Conservation (phyloP, 75 land plant genomes). For the Selaginella tamariscina region DNA sequence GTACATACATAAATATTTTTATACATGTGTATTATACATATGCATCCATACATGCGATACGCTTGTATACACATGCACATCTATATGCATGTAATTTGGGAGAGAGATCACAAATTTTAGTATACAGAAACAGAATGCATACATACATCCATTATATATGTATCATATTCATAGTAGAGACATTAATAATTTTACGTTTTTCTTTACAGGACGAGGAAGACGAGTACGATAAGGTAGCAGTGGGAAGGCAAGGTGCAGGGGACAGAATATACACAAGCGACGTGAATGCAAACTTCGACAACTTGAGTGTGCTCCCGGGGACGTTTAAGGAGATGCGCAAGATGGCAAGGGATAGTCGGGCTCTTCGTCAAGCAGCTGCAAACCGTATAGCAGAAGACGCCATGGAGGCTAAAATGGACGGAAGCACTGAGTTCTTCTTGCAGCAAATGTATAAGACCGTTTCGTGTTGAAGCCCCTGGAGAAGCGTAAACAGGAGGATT, state of each 20-base stretch:
- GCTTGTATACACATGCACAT: too few relatives aligned
- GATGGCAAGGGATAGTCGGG: slow-evolving; percentile 49
- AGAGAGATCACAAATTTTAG: too few relatives aligned
- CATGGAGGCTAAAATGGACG: slow-evolving; percentile 22
- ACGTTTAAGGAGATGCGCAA: slow-evolving; percentile 19
- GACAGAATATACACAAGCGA: slow-evolving; percentile 66
- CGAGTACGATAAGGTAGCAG: slow-evolving; percentile 71
- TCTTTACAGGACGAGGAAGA: slow-evolving; percentile 76
- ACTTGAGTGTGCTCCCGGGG: slow-evolving; percentile 28
- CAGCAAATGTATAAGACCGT: neutral
- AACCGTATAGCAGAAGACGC: slow-evolving; percentile 66
- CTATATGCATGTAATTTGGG: too few relatives aligned
- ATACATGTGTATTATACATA: too few relatives aligned
- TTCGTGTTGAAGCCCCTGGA: neutral
- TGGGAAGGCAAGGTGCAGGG: slow-evolving; percentile 39
- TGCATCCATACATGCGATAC: too few relatives aligned
- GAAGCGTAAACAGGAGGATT: neutral
- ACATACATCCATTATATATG: neutral
- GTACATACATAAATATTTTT: too few relatives aligned
- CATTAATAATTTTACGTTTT: neutral
- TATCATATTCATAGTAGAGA: neutral
- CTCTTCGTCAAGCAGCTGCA: slow-evolving; percentile 68
- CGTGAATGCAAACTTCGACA: slow-evolving; percentile 19
- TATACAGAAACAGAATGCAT: too few relatives aligned
- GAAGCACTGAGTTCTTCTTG: neutral